These are phyloP conservation scores for Verticillium alfalfae DNA, from an alignment of 2,329 filamentous ascomycete species.

Conservation along the genomic window DNA sequence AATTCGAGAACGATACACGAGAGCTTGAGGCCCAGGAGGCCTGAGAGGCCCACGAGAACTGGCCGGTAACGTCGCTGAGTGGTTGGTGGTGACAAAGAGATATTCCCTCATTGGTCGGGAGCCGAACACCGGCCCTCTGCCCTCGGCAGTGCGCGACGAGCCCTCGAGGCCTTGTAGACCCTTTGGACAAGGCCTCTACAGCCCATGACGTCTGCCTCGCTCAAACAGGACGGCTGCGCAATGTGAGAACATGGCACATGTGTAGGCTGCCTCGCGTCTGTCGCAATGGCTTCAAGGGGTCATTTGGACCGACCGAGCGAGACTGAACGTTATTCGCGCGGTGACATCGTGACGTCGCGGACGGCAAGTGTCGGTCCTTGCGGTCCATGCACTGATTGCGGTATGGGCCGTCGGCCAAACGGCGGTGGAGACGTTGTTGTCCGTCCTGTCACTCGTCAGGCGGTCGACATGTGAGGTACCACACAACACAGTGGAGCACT, in stretches of 20 bases:
- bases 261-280: not conserved
- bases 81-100: slow-evolving; percentile 12
- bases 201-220: not conserved
- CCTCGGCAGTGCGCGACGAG: not conserved
- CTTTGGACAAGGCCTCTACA: not conserved
- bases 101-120: slow-evolving; percentile 12
- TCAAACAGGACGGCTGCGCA: not conserved
- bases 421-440: not conserved
- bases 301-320: not conserved
- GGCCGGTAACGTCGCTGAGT: slow-evolving; percentile 12
- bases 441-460: not conserved
- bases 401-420: not conserved
- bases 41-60: slow-evolving; percentile 4
- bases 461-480: not conserved
- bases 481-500: not conserved
- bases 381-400: not conserved
- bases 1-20: not conserved
- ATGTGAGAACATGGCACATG: not conserved
- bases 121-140: not conserved
- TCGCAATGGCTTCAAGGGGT: not conserved
- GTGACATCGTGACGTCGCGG: not conserved
- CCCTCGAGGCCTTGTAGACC: not conserved
- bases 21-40: not conserved
- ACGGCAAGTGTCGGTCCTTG: not conserved
- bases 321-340: not conserved